Evolutionary conservation across 2,329 filamentous ascomycete species (phyloP).

Genomic region (Endothia cerciana): DNA sequence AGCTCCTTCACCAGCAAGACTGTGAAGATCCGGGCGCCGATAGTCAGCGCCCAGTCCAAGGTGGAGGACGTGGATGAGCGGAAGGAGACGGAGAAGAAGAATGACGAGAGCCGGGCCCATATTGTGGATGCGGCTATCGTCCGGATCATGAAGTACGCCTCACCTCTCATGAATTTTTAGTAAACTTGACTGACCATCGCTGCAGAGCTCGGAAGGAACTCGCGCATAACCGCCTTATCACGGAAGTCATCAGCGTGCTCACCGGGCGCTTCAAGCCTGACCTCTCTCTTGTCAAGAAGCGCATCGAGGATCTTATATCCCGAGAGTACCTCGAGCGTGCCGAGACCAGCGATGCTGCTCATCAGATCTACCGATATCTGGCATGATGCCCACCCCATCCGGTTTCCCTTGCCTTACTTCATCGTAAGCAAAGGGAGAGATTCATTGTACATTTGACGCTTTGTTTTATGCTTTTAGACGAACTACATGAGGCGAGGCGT

Average conservation of each 20-base stretch:
- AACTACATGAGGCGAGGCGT: constrained; percentile 26
- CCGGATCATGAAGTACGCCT: constrained; percentile 80
- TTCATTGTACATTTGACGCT: not conserved
- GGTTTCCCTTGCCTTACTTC: not conserved
- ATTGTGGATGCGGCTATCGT: constrained; percentile 78
- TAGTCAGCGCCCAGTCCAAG: constrained; percentile 80
- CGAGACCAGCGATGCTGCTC: constrained; percentile 64
- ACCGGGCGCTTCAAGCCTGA: constrained; percentile 74
- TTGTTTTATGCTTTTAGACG: not conserved
- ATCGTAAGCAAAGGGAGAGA: not conserved
- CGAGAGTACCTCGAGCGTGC: constrained; percentile 79
- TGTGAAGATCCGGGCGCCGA: constrained; percentile 86
- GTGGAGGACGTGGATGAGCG: constrained; percentile 75
- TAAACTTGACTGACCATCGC: constrained; percentile 36
- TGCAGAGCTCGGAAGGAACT: constrained; percentile 73
- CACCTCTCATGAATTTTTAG: not conserved
- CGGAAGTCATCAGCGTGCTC: constrained; percentile 73
- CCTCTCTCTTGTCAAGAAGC: constrained; percentile 76
- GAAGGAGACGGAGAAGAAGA: constrained; percentile 75
- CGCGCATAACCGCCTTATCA: constrained; percentile 69
- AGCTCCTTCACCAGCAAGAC: constrained; percentile 78
- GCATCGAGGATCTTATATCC: constrained; percentile 77
- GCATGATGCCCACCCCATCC: constrained; percentile 52
- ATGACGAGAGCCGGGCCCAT: constrained; percentile 70
- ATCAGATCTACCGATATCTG: constrained; percentile 71